Conservation (phyloP, 768 basidiomycete genomes). For the Agaricus subrufescens region DNA sequence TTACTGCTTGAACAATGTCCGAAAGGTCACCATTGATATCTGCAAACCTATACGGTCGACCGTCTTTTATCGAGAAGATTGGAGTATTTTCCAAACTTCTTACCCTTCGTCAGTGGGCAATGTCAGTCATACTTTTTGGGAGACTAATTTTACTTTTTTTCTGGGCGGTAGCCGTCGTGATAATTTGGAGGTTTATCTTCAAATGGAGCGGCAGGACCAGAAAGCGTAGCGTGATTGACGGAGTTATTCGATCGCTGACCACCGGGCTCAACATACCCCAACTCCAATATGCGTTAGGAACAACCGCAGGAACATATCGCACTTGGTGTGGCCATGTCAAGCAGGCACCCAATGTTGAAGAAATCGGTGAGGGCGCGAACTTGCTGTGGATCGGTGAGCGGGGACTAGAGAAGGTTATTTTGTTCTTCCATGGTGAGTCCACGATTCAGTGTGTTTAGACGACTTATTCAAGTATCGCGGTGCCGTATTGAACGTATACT, state of each 20-base stretch:
- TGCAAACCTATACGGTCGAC: slow-evolving; percentile 1
- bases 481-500: neutral
- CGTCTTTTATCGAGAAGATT: slow-evolving; percentile 6
- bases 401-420: slow-evolving; percentile 13
- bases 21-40: slow-evolving; percentile 5
- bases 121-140: neutral
- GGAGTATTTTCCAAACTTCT: slow-evolving; percentile 3
- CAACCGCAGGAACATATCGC: neutral
- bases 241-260: neutral
- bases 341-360: neutral
- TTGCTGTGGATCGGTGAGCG: slow-evolving; percentile 15
- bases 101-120: slow-evolving; percentile 5
- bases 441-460: too few relatives aligned
- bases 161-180: neutral
- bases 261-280: neutral
- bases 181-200: slow-evolving; percentile 3
- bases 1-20: neutral
- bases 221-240: slow-evolving; percentile 6
- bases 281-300: neutral
- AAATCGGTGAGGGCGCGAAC: slow-evolving; percentile 11
- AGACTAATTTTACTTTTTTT: neutral
- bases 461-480: neutral
- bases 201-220: slow-evolving; percentile 4
- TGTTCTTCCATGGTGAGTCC: slow-evolving; percentile 16
- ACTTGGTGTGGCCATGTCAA: neutral